These are phyloP conservation scores for Talaromyces liani DNA, from an alignment of 495 filamentous ascomycete genomes.

Conservation along the genomic window DNA sequence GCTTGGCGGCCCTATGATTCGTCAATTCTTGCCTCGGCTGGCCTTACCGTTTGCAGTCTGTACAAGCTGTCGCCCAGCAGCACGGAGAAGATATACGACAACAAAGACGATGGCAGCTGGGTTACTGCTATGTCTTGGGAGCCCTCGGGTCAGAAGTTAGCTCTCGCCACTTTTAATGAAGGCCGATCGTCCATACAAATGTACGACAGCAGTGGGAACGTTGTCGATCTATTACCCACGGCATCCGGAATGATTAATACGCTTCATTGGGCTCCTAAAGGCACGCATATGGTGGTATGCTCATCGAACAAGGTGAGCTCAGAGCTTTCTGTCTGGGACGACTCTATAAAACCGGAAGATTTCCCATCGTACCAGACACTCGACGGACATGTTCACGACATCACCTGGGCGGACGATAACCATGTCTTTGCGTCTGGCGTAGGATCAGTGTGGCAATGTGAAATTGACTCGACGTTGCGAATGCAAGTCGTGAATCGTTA, in stretches of 20 bases:
- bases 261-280: slow-evolving; percentile 32
- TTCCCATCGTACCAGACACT: slow-evolving; percentile 33
- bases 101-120: slow-evolving; percentile 27
- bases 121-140: slow-evolving; percentile 65
- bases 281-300: slow-evolving; percentile 34
- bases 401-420: slow-evolving; percentile 28
- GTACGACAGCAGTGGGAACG: slow-evolving; percentile 55
- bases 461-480: slow-evolving; percentile 32
- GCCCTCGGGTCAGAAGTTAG: slow-evolving; percentile 55
- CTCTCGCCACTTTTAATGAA: slow-evolving; percentile 59
- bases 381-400: slow-evolving; percentile 30
- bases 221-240: slow-evolving; percentile 40
- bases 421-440: slow-evolving; percentile 34
- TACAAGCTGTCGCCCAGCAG: slow-evolving; percentile 45
- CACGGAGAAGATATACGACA: slow-evolving; percentile 31
- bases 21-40: slow-evolving; percentile 64
- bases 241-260: slow-evolving; percentile 38
- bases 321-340: slow-evolving; percentile 41
- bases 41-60: slow-evolving; percentile 72
- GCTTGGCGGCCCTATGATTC: slow-evolving; percentile 74
- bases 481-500: slow-evolving; percentile 30
- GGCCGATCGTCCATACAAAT: slow-evolving; percentile 58
- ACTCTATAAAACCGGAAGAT: slow-evolving; percentile 31
- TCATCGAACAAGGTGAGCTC: slow-evolving; percentile 34
- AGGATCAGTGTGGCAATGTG: slow-evolving; percentile 35